Conservation (phyloP, 768 basidiomycete species). For the Rhizopogon sp. region DNA sequence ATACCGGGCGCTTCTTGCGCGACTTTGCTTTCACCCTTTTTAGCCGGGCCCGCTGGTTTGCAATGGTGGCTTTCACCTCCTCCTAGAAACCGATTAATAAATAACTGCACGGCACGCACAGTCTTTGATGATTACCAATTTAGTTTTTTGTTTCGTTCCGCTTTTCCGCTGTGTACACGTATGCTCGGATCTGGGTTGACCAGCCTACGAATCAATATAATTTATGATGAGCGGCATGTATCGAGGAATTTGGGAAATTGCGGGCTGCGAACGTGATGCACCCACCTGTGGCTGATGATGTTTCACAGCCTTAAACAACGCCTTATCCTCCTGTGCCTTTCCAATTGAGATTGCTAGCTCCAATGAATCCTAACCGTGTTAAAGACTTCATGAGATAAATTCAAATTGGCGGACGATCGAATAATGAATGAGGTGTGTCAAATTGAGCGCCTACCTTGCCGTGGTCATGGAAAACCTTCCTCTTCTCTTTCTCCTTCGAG, state of each 20-base stretch:
- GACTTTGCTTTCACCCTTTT: constrained; percentile 36
- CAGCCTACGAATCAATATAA: constrained; percentile 15
- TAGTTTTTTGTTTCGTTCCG: constrained; percentile 24
- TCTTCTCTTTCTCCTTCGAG: constrained; percentile 22
- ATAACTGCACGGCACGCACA: constrained; percentile 5
- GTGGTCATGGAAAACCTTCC: constrained; percentile 26
- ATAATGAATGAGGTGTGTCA: constrained; percentile 4
- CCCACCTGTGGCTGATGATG: constrained; percentile 35
- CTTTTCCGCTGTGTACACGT: constrained; percentile 22
- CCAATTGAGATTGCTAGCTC: constrained; percentile 44
- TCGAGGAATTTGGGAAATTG: constrained; percentile 10
- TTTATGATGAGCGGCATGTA: constrained; percentile 15
- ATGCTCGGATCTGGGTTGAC: constrained; percentile 21
- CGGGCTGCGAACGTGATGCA: constrained; percentile 6
- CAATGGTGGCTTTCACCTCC: constrained; percentile 36
- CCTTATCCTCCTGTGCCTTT: constrained; percentile 40
- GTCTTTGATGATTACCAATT: constrained; percentile 30
- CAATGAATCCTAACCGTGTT: constrained; percentile 36
- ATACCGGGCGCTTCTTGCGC: constrained; percentile 19
- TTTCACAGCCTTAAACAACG: constrained; percentile 33
- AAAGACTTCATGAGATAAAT: constrained; percentile 11
- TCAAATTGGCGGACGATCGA: constrained; percentile 12
- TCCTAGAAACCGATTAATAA: constrained; percentile 27
- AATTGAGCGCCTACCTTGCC: constrained; percentile 21
- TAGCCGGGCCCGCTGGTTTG: constrained; percentile 29